These are phyloP conservation scores for Phytophthora pinifolia DNA, from an alignment of 352 stramenopile genomes.

Conservation along the genomic window DNA sequence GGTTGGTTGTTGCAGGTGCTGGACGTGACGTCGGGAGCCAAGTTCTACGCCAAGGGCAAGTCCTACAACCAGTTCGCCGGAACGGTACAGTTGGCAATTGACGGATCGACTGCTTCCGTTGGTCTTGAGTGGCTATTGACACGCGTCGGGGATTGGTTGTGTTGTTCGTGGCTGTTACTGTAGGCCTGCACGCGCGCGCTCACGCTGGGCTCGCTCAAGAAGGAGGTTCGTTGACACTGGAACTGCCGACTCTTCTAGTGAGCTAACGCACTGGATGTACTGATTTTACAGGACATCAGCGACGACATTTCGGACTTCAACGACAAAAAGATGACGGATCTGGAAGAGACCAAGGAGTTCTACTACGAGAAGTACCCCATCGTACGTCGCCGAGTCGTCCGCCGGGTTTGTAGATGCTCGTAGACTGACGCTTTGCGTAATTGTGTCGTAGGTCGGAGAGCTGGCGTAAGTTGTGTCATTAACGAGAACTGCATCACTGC, in stretches of 20 bases:
- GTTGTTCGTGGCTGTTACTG: conserved; percentile 3
- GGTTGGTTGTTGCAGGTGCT: conserved; percentile 40
- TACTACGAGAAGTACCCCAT: conserved; percentile 88
- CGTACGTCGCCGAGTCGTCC: conserved; percentile 39
- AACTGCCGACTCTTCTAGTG: not conserved
- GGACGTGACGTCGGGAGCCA: conserved; percentile 67
- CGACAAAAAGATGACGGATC: conserved; percentile 56
- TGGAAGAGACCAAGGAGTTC: conserved; percentile 70
- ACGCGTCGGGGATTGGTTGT: not conserved
- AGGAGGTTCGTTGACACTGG: conserved; percentile 39
- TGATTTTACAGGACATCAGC: conserved; percentile 52
- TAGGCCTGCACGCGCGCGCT: conserved; percentile 78
- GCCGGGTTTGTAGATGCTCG: not conserved
- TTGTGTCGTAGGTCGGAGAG: conserved; percentile 43
- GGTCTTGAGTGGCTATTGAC: conserved; percentile 8
- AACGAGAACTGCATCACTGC: conserved; percentile 8
- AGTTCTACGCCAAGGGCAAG: conserved; percentile 77
- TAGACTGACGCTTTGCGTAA: conserved; percentile 3
- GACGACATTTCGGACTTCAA: conserved; percentile 73
- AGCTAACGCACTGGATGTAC: not conserved
- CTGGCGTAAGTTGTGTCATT: conserved; percentile 30
- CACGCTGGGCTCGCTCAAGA: conserved; percentile 66
- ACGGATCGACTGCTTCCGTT: conserved; percentile 5
- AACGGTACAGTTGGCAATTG: conserved; percentile 34
- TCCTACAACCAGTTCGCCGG: conserved; percentile 77